Evolutionary conservation across 345 rosid species (phyloP).

Genomic region (Eucalyptus pumila): DNA sequence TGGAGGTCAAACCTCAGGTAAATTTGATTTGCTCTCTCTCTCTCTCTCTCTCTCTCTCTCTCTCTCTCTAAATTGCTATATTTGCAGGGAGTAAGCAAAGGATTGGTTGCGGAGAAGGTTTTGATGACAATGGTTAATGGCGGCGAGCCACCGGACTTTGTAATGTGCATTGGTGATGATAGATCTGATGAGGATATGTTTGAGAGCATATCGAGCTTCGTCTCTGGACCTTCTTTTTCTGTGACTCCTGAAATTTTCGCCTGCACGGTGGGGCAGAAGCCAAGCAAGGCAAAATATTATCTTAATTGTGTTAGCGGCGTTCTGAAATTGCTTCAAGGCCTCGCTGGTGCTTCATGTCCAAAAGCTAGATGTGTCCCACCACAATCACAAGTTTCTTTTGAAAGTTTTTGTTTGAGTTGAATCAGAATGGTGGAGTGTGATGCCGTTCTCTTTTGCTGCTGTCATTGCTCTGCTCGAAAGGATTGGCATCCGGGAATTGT

Average conservation of each 20-base stretch:
- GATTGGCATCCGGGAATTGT: not conserved
- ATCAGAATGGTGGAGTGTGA: not conserved
- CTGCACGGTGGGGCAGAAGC: conserved; percentile 78
- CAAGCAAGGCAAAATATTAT: conserved; percentile 86
- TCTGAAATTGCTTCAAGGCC: conserved; percentile 57
- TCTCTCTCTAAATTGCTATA: not conserved
- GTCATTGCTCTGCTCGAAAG: not conserved
- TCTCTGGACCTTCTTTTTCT: conserved; percentile 37
- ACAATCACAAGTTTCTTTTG: conserved; percentile 35
- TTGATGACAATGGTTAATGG: conserved; percentile 33
- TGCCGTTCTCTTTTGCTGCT: not conserved
- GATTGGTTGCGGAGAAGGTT: conserved; percentile 61
- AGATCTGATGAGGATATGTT: conserved; percentile 95
- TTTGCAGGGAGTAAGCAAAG: conserved; percentile 80
- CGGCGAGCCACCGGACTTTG: conserved; percentile 60
- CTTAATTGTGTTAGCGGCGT: conserved; percentile 60
- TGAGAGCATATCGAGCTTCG: conserved; percentile 52
- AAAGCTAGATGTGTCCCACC: conserved; percentile 19
- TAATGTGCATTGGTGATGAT: conserved; percentile 85
- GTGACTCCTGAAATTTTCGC: conserved; percentile 67
- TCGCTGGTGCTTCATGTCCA: conserved; percentile 37
- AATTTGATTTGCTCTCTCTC: not conserved
- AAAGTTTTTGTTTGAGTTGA: conserved; percentile 34
- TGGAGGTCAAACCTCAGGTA: conserved; percentile 94
- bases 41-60: not conserved